These are phyloP conservation scores for Dichotomopilus funicola DNA, from an alignment of 2,329 filamentous ascomycete species.

Conservation along the genomic window DNA sequence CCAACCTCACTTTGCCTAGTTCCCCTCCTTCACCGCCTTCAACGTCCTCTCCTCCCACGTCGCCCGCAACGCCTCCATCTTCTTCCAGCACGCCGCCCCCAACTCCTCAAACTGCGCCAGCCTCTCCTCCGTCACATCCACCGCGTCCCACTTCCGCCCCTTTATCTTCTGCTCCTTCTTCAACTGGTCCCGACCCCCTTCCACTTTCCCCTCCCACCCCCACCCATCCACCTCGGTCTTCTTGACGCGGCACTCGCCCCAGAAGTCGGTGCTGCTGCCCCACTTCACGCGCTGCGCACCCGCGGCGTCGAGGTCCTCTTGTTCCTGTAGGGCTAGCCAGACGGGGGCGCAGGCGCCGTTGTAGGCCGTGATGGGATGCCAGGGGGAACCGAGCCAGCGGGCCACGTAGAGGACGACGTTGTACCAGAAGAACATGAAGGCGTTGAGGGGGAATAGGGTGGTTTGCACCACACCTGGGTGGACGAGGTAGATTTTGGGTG, in stretches of 20 bases:
- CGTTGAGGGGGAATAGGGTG: conserved; percentile 67
- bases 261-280: conserved; percentile 64
- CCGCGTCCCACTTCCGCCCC: conserved; percentile 53
- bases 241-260: conserved; percentile 56
- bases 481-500: conserved; percentile 54
- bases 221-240: conserved; percentile 82
- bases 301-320: conserved; percentile 53
- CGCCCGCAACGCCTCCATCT: conserved; percentile 64
- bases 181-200: conserved; percentile 31
- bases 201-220: conserved; percentile 61
- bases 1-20: neutral
- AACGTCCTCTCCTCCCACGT: conserved; percentile 53
- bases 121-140: conserved; percentile 54
- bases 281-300: conserved; percentile 63
- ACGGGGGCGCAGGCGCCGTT: conserved; percentile 67
- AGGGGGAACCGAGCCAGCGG: conserved; percentile 76
- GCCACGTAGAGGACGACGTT: conserved; percentile 60
- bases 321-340: conserved; percentile 67
- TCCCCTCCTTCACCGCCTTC: neutral
- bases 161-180: conserved; percentile 46
- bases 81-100: conserved; percentile 57
- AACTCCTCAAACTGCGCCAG: conserved; percentile 55
- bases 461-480: conserved; percentile 87
- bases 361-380: conserved; percentile 77
- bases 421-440: conserved; percentile 65